phyloP scores from a whole-genome alignment of 1,139 yeast species.

The Kodamaea sp. region DNA sequence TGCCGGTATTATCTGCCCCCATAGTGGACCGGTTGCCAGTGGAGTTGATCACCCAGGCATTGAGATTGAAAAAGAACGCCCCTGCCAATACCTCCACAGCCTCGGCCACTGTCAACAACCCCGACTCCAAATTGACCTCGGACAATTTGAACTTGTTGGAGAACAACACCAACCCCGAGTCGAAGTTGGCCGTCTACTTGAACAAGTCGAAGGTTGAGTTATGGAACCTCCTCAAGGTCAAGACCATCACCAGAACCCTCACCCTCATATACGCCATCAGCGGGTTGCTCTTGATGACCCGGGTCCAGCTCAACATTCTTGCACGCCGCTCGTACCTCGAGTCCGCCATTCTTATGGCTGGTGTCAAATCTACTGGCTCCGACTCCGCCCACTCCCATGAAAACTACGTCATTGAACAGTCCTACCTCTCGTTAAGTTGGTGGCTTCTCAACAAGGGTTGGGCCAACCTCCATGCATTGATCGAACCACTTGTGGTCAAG shows the following conservation, averaged over 20 bases:
- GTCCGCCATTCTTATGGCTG: constrained; percentile 71
- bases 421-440: constrained; percentile 88
- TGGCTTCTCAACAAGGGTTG: constrained; percentile 92
- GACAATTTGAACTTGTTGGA: constrained; percentile 42
- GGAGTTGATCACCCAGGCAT: constrained; percentile 70
- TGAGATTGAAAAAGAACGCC: constrained; percentile 59
- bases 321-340: constrained; percentile 85
- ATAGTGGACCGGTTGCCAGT: constrained; percentile 66
- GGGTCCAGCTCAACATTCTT: constrained; percentile 82
- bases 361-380: constrained; percentile 23
- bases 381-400: constrained; percentile 23
- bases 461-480: constrained; percentile 54
- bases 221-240: constrained; percentile 81
- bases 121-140: constrained; percentile 32
- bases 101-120: constrained; percentile 6
- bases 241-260: constrained; percentile 72
- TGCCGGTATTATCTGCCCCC: constrained; percentile 74
- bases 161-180: constrained; percentile 23
- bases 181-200: constrained; percentile 32
- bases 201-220: constrained; percentile 68
- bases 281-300: constrained; percentile 70
- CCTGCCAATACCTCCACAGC: constrained; percentile 12
- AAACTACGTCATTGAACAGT: constrained; percentile 68
- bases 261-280: constrained; percentile 72
- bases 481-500: constrained; percentile 57